Evolutionary conservation across 2,329 filamentous ascomycete species (phyloP).

Genomic region (Sclerotinia borealis): DNA sequence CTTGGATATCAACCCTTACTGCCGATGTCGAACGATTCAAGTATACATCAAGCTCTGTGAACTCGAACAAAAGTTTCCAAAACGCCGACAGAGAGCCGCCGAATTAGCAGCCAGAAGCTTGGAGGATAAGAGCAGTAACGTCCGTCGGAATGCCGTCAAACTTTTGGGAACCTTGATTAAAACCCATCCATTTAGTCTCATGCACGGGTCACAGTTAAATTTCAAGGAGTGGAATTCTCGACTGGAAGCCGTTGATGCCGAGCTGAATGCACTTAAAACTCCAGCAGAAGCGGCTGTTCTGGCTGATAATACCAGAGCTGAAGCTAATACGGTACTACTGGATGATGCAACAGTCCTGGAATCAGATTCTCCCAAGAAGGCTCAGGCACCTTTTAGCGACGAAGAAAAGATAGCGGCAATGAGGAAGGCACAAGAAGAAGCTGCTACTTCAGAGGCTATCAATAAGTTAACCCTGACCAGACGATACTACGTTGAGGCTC

Average conservation of each 20-base stretch:
- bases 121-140: constrained; percentile 97
- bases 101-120: constrained; percentile 84
- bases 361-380: constrained; percentile 56
- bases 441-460: constrained; percentile 81
- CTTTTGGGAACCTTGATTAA: constrained; percentile 81
- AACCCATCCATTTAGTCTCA: constrained; percentile 87
- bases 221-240: constrained; percentile 80
- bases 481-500: constrained; percentile 87
- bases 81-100: constrained; percentile 78
- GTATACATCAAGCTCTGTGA: constrained; percentile 90
- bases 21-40: constrained; percentile 83
- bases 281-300: constrained; percentile 69
- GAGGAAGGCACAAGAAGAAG: constrained; percentile 77
- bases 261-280: constrained; percentile 75
- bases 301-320: constrained; percentile 50
- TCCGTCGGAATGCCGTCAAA: constrained; percentile 91
- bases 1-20: constrained; percentile 94
- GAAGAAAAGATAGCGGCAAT: constrained; percentile 69
- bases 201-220: constrained; percentile 82
- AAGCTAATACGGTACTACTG: constrained; percentile 71
- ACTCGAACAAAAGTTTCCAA: constrained; percentile 92
- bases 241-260: constrained; percentile 73
- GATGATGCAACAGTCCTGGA: constrained; percentile 84
- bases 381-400: constrained; percentile 57
- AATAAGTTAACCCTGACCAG: constrained; percentile 81